Evolutionary conservation across 345 rosid species (phyloP).

Genomic region (Salix koriyanagi): DNA sequence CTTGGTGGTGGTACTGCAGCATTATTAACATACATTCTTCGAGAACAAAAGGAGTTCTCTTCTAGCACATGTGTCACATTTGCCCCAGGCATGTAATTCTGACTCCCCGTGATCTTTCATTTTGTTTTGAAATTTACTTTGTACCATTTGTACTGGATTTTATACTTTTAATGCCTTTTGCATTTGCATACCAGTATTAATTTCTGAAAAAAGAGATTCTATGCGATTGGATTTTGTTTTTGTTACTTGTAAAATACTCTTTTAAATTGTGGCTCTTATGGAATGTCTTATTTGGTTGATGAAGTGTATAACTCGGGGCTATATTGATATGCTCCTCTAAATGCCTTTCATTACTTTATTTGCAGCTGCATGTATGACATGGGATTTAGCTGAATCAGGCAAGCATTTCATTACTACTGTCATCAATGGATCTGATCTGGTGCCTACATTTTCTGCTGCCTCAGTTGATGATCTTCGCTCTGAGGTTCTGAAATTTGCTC

Average conservation of each 20-base stretch:
- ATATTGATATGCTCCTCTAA: conserved; percentile 3
- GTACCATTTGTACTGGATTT: neutral
- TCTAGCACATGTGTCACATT: conserved; percentile 81
- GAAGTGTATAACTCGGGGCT: neutral
- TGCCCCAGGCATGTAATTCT: conserved; percentile 66
- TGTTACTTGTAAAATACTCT: neutral
- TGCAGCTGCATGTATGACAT: conserved; percentile 99
- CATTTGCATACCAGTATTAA: neutral
- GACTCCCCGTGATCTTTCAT: neutral
- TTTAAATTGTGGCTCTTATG: neutral
- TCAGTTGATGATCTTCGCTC: conserved; percentile 90
- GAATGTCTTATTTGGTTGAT: neutral
- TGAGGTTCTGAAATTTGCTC: conserved; percentile 53
- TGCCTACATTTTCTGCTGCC: conserved; percentile 89
- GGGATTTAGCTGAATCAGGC: conserved; percentile 99
- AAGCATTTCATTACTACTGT: conserved; percentile 75
- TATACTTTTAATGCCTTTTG: neutral
- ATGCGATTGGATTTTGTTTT: neutral
- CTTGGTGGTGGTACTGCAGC: conserved; percentile 99
- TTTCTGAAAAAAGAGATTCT: neutral
- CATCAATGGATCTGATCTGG: conserved; percentile 90
- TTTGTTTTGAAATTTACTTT: neutral
- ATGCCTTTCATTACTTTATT: conserved; percentile 20
- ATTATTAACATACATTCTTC: conserved; percentile 75
- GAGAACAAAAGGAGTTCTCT: conserved; percentile 80